Evolutionary conservation across 2,329 filamentous ascomycete species (phyloP), one percentile per base, ranked within the genome.

Genomic region (Knufia petricola): DNA sequence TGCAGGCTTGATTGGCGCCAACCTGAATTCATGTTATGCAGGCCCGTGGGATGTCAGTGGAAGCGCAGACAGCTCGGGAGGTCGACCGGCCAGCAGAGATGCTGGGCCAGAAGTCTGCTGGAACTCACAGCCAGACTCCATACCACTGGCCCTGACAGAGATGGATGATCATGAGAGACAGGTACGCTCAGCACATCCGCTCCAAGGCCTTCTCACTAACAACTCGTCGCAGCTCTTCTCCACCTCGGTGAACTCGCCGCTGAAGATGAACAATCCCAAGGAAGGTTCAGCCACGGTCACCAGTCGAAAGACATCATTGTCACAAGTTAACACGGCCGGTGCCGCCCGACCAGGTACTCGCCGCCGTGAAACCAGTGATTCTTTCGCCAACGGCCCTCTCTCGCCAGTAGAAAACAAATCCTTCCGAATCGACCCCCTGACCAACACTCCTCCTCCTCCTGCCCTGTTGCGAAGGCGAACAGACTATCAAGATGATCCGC

Each of bases 91-190:
- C 55, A 77, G 76, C 51, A 84, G 87, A 63, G 80, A 84, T 54
- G 79, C 85, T 60, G 88, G 90, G 38, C 86, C 89, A n/a, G 87
- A 92, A 54, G 79, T 90, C 36, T 96, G 89, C 65, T 98, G 90
- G 92, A 86, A 94, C 61, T 69, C 77, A 50, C 75, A 76, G 51
- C 87, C 85, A 20, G 75, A 76, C 46, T 74, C 80, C 38, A 76
- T 78, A 55, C 87, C 89, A 4, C 72, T 95, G 55, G 81, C 80
- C 24, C 65, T 95, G 55, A 74, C 79, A 53, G 81, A 85, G 37
- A 80, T 94, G 78, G 77, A 73, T 26, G 78, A 82, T 40, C 77
- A 81, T 46, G 80, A 83, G 66, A 77, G 71, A 68, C 78, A 82
- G 69, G 79, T 82, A 60, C 54, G 66, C 65, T 36, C 52, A 50